Percentiles rank a stretch among this genome's conserved stretches.
Evolutionary conservation across 2,329 filamentous ascomycete species (phyloP).

Genomic region (Neonectria punicea): DNA sequence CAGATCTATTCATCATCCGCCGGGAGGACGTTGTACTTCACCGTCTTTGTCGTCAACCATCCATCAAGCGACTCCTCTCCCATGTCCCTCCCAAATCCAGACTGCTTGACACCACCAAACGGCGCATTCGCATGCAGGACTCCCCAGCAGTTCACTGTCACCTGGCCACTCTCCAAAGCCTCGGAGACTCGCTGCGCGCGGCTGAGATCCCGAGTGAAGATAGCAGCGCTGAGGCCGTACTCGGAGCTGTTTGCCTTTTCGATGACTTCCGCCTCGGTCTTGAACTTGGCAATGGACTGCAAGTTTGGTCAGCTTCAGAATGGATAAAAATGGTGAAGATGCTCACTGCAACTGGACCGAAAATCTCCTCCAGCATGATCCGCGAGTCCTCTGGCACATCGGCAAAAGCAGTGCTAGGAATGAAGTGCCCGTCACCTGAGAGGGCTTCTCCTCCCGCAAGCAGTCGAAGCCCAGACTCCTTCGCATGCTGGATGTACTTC

Average conservation of each 20-base stretch:
- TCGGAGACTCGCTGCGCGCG: neutral
- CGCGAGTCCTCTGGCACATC: constrained; percentile 31
- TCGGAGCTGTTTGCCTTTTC: constrained; percentile 49
- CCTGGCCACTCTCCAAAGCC: neutral
- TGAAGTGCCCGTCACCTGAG: constrained; percentile 37
- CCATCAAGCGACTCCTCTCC: neutral
- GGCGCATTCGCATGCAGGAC: neutral
- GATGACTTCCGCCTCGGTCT: neutral
- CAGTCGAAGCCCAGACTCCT: constrained; percentile 28
- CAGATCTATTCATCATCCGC: neutral
- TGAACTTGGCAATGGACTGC: neutral
- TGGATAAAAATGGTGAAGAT: no score
- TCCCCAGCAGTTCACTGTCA: constrained; percentile 1
- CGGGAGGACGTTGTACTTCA: neutral
- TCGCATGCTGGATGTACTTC: constrained; percentile 57
- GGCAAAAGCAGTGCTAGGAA: constrained; percentile 45
- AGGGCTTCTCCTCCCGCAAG: constrained; percentile 28
- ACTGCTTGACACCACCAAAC: constrained; percentile 1
- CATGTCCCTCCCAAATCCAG: neutral
- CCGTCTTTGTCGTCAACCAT: constrained; percentile 1
- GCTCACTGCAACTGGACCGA: constrained; percentile 42
- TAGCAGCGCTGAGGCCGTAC: constrained; percentile 62
- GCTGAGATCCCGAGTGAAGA: constrained; percentile 63
- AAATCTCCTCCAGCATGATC: constrained; percentile 42
- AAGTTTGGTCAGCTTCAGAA: neutral